These are phyloP conservation scores for Amyloporia xantha DNA, from an alignment of 768 basidiomycete genomes.

Conservation along the genomic window DNA sequence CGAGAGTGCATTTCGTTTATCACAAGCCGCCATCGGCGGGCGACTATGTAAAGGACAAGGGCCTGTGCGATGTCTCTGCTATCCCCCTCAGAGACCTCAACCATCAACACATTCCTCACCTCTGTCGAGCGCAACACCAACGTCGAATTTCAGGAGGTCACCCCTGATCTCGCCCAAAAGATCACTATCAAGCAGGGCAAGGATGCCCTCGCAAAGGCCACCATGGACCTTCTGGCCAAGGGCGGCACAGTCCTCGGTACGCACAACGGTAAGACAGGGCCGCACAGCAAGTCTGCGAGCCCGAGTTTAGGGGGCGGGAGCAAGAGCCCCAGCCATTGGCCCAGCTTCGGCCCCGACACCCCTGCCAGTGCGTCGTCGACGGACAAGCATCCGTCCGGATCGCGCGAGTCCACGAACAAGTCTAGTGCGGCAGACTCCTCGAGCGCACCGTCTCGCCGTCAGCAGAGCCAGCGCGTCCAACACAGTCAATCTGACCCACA, in stretches of 20 bases:
- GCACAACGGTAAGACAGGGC: slow-evolving; percentile 1
- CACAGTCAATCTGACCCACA: too few relatives aligned
- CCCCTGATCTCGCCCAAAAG: slow-evolving; percentile 34
- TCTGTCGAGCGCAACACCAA: slow-evolving; percentile 39
- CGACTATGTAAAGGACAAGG: slow-evolving; percentile 9
- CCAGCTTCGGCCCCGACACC: slow-evolving; percentile 13
- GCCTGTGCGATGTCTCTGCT: slow-evolving; percentile 43
- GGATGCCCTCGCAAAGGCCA: slow-evolving; percentile 69
- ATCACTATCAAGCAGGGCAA: slow-evolving; percentile 46
- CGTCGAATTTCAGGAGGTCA: slow-evolving; percentile 45
- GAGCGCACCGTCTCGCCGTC: background rate
- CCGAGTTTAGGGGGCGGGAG: background rate
- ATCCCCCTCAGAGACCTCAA: slow-evolving; percentile 58
- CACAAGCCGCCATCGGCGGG: slow-evolving; percentile 8
- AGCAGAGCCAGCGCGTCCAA: too few relatives aligned
- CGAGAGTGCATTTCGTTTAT: slow-evolving; percentile 2
- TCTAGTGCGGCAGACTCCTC: background rate
- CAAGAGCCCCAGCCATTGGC: slow-evolving; percentile 11
- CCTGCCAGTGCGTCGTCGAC: slow-evolving; percentile 2
- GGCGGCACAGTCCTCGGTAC: slow-evolving; percentile 25
- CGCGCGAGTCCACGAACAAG: background rate
- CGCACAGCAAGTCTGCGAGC: background rate
- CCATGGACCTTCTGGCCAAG: slow-evolving; percentile 77
- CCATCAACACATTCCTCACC: slow-evolving; percentile 64
- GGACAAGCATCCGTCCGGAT: background rate